Base-by-base conservation (phyloP, 1,139 yeast species). In the Kluyveromyces sp. region DNA sequence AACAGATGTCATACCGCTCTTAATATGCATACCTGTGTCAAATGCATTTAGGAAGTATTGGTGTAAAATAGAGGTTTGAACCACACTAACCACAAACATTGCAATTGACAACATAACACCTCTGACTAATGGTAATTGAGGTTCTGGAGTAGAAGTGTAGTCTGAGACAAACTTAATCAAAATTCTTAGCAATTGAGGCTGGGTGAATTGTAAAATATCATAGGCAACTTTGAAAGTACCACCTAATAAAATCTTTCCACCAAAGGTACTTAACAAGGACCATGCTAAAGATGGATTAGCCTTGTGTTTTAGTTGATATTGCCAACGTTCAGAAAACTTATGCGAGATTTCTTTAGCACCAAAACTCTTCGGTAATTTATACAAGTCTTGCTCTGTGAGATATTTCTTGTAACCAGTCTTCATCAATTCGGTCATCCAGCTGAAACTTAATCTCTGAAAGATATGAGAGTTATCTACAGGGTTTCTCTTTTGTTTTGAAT, bases 351-450 rank as follows among this genome's bases (percentile, higher is more conserved):
- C 67, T 7, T 70, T 66, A 7, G 92, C 70, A 51, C 73, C 76
- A 57, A 85, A 79, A 45, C 74, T 78, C 8, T 68, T 60, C 15
- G 98, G 97, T 50, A 92, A 73, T 25, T 79, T 75, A 15, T 97
- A 97, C 54, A 92, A 74, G 65, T 92, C 97, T 2, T 71, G 70
- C 59, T 85, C 92, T 7, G 82, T 76, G 54, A 92, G 72, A 62
- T 68, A 92, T 48, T 83, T 81, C 30, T 72, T 66, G 61, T 85
- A 87, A 27, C 99, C 99, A 49, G 76, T 77, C 60, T 74, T 81
- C 96, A 92, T 90, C 60, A 92, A 71, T 4, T 83, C 86, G 2
- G 90, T 79, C 95, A 92, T 85, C 99, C 99, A 92, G 38, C 79
- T 72, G 64, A 92, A 92, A 0, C 95, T 81, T 49, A 94, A 71